phyloP scores from a whole-genome alignment of 371 early-diverging fungal species.

The Phascolomyces articulosus region DNA sequence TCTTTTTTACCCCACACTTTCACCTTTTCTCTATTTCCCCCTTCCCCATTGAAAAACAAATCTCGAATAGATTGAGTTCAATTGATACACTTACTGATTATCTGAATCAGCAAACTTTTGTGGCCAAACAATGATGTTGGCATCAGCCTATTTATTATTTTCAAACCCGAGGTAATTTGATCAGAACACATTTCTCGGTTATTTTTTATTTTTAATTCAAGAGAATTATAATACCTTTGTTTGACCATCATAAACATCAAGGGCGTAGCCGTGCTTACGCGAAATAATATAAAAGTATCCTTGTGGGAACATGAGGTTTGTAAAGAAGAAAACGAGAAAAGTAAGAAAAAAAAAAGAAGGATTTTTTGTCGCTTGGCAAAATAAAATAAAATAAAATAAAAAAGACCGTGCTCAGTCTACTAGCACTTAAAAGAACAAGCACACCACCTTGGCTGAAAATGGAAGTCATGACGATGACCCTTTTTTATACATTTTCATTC shows the following conservation, averaged over 20 bases:
- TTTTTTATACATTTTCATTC: no score
- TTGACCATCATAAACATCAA: slow-evolving; percentile 53
- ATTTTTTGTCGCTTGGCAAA: no score
- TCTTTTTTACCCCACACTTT: background rate
- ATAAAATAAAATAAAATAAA: no score
- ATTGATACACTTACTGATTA: slow-evolving; percentile 39
- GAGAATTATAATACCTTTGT: slow-evolving; percentile 37
- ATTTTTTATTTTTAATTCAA: background rate
- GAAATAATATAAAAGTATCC: slow-evolving; percentile 52
- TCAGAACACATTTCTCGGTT: background rate
- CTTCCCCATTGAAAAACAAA: no score
- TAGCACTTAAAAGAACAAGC: no score
- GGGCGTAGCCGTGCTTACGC: slow-evolving; percentile 48
- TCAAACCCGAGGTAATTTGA: background rate
- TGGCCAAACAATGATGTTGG: slow-evolving; percentile 55
- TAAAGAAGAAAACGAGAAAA: no score
- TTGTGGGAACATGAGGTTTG: slow-evolving; percentile 44
- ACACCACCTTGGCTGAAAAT: no score
- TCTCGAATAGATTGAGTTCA: background rate
- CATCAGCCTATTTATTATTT: slow-evolving; percentile 31
- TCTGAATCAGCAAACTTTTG: slow-evolving; percentile 55
- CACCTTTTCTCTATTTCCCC: background rate
- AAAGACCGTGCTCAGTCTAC: no score
- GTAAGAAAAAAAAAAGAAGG: no score
- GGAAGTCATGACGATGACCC: no score